A percentile compares a stretch with the other conserved stretches of the same genome.
phyloP scores from a whole-genome alignment of 495 filamentous ascomycete genomes.

The Parmelia sp. region DNA sequence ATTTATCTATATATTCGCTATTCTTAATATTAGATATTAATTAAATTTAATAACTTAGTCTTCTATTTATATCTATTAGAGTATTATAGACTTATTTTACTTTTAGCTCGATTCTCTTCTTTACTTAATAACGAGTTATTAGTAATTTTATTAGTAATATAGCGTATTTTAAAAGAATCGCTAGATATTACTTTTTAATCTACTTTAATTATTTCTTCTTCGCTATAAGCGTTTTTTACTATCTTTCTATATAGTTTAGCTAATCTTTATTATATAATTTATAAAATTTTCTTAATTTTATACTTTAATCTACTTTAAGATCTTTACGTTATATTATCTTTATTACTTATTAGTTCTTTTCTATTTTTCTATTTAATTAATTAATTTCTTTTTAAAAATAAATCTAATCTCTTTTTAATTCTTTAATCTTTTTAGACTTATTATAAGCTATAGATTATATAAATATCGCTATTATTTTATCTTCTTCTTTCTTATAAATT shows the following conservation, averaged over 20 bases:
- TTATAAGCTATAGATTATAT: background rate
- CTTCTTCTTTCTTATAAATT: background rate
- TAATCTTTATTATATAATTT: background rate
- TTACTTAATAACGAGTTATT: background rate
- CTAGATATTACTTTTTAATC: background rate
- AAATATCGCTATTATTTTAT: background rate
- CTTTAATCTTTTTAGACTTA: background rate
- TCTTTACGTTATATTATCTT: conserved; percentile 7
- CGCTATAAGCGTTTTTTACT: background rate
- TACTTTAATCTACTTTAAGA: background rate
- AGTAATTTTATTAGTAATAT: background rate
- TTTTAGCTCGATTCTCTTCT: background rate
- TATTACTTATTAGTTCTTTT: background rate
- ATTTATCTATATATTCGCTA: no score
- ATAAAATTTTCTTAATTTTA: background rate
- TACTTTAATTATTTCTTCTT: conserved; percentile 4
- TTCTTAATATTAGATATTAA: background rate
- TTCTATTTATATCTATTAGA: background rate
- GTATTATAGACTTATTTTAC: background rate
- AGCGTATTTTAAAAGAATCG: conserved; percentile 4
- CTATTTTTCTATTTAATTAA: background rate
- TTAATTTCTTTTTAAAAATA: background rate
- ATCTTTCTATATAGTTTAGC: background rate
- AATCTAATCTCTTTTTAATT: conserved; percentile 1
- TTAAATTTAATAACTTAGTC: background rate